Evolutionary conservation across 441 rosid species (phyloP), one percentile per base, ranked within the genome.

Genomic region (Adansonia gregorii): DNA sequence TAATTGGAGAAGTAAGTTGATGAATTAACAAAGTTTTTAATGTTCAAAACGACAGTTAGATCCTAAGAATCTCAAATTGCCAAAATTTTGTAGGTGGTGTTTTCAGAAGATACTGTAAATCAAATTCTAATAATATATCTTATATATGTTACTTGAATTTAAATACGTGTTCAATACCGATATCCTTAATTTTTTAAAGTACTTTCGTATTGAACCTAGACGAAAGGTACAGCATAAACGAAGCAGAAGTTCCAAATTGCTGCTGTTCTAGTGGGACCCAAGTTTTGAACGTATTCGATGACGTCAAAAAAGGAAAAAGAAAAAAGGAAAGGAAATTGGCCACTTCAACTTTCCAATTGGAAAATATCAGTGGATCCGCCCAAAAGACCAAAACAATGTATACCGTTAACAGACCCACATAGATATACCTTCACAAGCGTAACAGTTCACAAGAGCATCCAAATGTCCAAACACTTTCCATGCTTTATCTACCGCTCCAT

Each of bases 361-460:
- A n/a, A 35, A 4, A 63, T 12, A n/a, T 41, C 24, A 41, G 24
- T 65, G 0, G 19, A 6, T 27, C 43, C 2, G 64, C 22, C 14
- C 12, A 20, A 41, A 68, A 20, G 9, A 19, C 35, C 20, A 56
- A 17, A 4, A 24, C 19, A 19, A 19, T 56, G 19, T 10, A 43
- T 9, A 43, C 6, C 10, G 19, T 4, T 2, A 56, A 7, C 17
- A 49, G 19, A 8, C 4, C 3, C 43, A 24, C 27, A 22, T 55
- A 52, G 0, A 52, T n/a, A 52, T 82, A 92, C 97, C 97, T 86
- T 93, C 96, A 71, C 88, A 89, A 71, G 79, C 65, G 75, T 85
- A 88, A 80, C 94, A 90, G 76, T 92, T 88, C 9, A 95, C 86
- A 75, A 95, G 86, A 73, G 98, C 94, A 87, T 95, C 95, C 72